Evolutionary conservation across 306 rosid species (phyloP).

Genomic region (Gillenia trifoliata): DNA sequence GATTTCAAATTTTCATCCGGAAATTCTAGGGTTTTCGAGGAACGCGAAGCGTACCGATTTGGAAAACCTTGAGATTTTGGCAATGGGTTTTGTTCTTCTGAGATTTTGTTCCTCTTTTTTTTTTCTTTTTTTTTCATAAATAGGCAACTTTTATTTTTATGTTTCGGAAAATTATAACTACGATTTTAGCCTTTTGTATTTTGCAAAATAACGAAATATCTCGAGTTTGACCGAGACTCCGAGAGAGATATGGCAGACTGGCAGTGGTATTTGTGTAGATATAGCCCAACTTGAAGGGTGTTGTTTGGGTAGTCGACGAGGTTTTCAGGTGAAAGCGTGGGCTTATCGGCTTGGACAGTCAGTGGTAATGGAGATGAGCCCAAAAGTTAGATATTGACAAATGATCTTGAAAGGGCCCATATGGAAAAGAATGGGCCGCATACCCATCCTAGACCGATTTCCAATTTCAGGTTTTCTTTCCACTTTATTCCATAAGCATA

Average conservation of each 20-base stretch:
- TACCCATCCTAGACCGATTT: neutral
- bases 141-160: too few relatives aligned
- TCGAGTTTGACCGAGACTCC: neutral
- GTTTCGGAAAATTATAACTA: neutral
- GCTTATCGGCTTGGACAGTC: neutral
- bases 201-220: neutral
- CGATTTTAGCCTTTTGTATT: neutral
- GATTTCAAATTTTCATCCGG: neutral
- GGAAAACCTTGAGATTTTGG: constrained; percentile 2
- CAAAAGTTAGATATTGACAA: neutral
- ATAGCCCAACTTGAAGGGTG: neutral
- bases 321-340: too few relatives aligned
- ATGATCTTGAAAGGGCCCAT: neutral
- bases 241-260: neutral
- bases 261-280: neutral
- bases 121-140: neutral
- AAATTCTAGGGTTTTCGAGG: neutral
- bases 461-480: too few relatives aligned
- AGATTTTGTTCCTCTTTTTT: neutral
- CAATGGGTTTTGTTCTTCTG: neutral
- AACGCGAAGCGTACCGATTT: neutral
- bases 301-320: neutral
- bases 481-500: too few relatives aligned
- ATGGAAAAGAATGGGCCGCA: neutral
- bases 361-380: neutral